Base-by-base conservation (phyloP, 2,329 filamentous ascomycete genomes). In the Colletotrichum sp. region DNA sequence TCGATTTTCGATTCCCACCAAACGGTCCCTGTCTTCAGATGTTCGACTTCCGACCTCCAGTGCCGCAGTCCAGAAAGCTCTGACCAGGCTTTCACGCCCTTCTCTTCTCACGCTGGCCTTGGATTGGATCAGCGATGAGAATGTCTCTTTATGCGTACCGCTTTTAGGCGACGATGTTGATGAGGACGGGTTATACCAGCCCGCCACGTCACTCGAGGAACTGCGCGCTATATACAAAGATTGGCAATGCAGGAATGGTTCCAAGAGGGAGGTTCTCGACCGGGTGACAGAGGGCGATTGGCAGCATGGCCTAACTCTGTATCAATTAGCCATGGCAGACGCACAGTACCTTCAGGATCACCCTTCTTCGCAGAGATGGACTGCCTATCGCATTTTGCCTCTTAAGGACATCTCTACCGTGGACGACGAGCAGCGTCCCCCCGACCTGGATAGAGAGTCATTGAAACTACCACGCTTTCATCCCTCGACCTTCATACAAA, bases 401-500 rank as follows among this genome's bases (percentile, higher is more conserved):
- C 83, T 93, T 12, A 86, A 85, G 77, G 83, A 82, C 6, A 84
- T 87, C 2, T 71, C 79, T 8, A 81, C 83, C 70, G 81, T 78
- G 36, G 85, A 86, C 32, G 87, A 87, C 66, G 85, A 87, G 15
- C 84, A 84, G 39, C 52, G 57, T 24, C 52, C 60, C 26, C 67
- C 30, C 10, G 78, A 83, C 12, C 82, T 86, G 55, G 87, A 92
- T 80, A 83, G 84, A 64, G 82, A 85, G 77, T 86, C 87, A 8
- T 83, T 92, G 36, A 81, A 83, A 5, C 85, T 93, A 65, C 95
- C 95, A 13, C 92, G 93, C 18, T 95, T 97, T 80, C 94, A 98
- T 80, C 94, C 95, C 1, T 92, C 94, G 6, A 94, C 93, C 0
- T 98, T 98, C 82, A 87, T 98, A 48, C 91, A 92, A 78, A 94